Evolutionary conservation across 768 basidiomycete species (phyloP), one percentile per base, ranked within the genome.

Genomic region (Serpula lacrymans): DNA sequence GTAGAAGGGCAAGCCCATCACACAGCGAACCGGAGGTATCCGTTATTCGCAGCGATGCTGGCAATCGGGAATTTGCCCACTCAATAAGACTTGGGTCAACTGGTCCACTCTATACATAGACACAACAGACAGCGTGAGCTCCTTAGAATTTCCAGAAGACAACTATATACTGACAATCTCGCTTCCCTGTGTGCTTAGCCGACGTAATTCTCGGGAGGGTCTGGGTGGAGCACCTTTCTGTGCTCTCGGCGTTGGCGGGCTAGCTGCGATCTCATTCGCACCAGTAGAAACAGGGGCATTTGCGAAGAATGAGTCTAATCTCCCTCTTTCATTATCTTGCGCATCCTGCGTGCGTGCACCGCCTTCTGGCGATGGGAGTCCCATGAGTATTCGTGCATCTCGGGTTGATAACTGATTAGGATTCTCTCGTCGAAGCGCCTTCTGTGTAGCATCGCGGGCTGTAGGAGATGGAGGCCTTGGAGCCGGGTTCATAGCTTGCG

Each of bases 401-500:
- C 88, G 78, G 37, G 74, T 80, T 13, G 84, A 87, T 12, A 96
- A 71, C 52, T 87, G 82, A 57, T 85, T 82, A 2, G 86, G 81
- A 53, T 96, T 86, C 58, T 92, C 89, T 36, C 91, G 73, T 14
- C 91, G 79, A 35, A 88, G 69, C 0, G 92, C 89, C 30, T 83
- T 81, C 60, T 97, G 94, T 0, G 86, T 90, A 1, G 92, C 91
- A 14, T 80, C 90, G 12, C 91, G 82, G 11, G 87, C 84, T 0
- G 79, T 73, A 0, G 96, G 96, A 0, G 93, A 95, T 1, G 96
- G 95, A 0, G 96, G 96, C 10, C 95, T 78, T 6, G 94, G 94
- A 1, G 88, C 87, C 2, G 95, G 94, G 53, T 89, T 91, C 92
- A 98, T 91, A 2, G 93, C 82, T 66, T 98, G 93, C 0, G 96